Conservation (phyloP, 495 filamentous ascomycete genomes). For the Evernia prunastri region DNA sequence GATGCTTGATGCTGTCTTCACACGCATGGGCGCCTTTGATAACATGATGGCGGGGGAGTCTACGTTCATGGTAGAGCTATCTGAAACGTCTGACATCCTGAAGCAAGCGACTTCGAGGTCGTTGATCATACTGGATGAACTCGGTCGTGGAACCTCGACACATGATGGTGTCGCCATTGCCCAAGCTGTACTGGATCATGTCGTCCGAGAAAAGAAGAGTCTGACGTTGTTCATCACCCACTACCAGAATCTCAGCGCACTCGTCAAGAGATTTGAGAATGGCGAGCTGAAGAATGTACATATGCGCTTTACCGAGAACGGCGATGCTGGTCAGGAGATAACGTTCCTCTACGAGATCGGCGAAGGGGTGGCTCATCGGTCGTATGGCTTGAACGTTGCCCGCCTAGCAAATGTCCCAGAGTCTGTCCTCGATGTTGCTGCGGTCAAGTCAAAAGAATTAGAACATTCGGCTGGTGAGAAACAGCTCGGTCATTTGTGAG, state of each 20-base stretch:
- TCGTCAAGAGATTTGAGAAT: constrained; percentile 58
- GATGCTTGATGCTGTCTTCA: constrained; percentile 86
- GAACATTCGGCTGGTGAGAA: constrained; percentile 65
- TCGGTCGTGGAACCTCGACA: constrained; percentile 86
- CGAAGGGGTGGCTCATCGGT: constrained; percentile 85
- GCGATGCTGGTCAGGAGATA: constrained; percentile 46
- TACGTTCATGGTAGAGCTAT: constrained; percentile 97
- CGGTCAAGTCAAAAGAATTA: constrained; percentile 68
- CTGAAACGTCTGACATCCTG: constrained; percentile 84
- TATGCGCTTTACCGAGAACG: constrained; percentile 68
- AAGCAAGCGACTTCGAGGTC: constrained; percentile 75
- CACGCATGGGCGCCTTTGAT: constrained; percentile 93
- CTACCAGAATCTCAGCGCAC: constrained; percentile 75
- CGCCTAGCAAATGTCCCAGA: constrained; percentile 75
- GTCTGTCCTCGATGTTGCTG: constrained; percentile 68
- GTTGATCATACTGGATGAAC: constrained; percentile 89
- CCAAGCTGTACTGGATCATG: constrained; percentile 77
- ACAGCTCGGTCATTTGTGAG: constrained; percentile 39
- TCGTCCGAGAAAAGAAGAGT: constrained; percentile 66
- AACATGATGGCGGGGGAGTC: constrained; percentile 93
- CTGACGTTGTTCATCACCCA: constrained; percentile 94
- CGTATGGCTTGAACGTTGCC: constrained; percentile 91
- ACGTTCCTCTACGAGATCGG: constrained; percentile 79
- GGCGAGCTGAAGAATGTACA: constrained; percentile 67
- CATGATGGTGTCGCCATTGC: constrained; percentile 97